A percentile compares a stretch with the other conserved stretches of the same genome.
Evolutionary conservation across 1,284 basidiomycete genomes (phyloP).

Genomic region (Pseudozyma pruni): DNA sequence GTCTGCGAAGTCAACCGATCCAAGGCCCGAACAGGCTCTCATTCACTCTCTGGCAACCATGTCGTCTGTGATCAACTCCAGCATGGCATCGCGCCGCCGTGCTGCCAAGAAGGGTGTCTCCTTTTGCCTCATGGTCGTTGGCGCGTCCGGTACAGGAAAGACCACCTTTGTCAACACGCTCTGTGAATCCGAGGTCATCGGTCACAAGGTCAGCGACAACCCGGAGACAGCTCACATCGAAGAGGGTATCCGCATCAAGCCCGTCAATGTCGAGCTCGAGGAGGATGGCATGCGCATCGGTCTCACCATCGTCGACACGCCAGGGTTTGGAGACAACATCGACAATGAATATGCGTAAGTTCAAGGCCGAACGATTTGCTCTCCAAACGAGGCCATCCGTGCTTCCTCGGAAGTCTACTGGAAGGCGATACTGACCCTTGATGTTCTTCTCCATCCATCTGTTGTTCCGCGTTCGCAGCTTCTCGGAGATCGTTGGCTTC

Average conservation of each 20-base stretch:
- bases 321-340: slow-evolving; percentile 98
- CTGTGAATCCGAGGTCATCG: slow-evolving; percentile 69
- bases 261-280: slow-evolving; percentile 93
- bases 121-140: slow-evolving; percentile 68
- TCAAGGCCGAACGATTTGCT: neutral
- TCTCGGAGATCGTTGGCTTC: slow-evolving; percentile 88
- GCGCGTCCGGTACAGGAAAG: slow-evolving; percentile 66
- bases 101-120: slow-evolving; percentile 68
- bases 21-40: slow-evolving; percentile 4
- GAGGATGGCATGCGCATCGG: slow-evolving; percentile 98
- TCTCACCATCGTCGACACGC: slow-evolving; percentile 97
- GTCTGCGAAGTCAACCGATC: neutral
- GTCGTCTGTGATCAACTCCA: slow-evolving; percentile 42
- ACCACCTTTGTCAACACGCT: slow-evolving; percentile 67
- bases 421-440: neutral
- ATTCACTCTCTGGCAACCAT: slow-evolving; percentile 17
- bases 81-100: slow-evolving; percentile 60
- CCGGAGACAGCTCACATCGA: slow-evolving; percentile 92
- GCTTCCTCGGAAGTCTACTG: too few species aligned
- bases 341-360: slow-evolving; percentile 97
- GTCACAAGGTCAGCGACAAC: slow-evolving; percentile 83
- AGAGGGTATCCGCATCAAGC: slow-evolving; percentile 94
- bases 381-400: neutral
- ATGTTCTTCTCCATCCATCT: neutral
- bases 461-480: slow-evolving; percentile 29